phyloP scores from a whole-genome alignment of 2,329 filamentous ascomycete species.

The Pseudocercospora vitis region DNA sequence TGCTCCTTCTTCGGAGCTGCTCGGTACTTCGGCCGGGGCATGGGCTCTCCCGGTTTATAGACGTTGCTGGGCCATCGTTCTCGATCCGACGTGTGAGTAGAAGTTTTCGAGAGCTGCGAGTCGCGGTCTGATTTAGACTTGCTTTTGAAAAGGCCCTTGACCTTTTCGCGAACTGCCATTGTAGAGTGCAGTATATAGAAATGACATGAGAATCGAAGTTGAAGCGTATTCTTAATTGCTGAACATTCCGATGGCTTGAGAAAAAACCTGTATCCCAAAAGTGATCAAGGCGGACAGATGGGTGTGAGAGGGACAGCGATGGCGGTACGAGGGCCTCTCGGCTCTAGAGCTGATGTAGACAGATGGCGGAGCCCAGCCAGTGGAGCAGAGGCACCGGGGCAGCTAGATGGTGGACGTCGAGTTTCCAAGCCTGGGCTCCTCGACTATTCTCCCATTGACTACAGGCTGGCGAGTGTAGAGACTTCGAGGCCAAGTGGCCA shows the following conservation, averaged over 20 bases:
- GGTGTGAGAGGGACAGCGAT: background rate
- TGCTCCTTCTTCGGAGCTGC: conserved; percentile 51
- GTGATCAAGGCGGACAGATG: background rate
- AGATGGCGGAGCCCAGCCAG: conserved; percentile 4
- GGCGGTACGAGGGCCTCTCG: background rate
- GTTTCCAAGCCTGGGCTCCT: background rate
- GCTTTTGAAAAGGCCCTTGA: conserved; percentile 46
- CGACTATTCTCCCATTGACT: background rate
- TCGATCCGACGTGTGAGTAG: conserved; percentile 32
- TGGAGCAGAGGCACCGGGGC: conserved; percentile 7
- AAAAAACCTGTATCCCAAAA: background rate
- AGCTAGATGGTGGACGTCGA: background rate
- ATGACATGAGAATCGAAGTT: conserved; percentile 1
- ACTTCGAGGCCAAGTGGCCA: background rate
- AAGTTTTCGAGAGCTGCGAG: conserved; percentile 31
- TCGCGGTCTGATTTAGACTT: conserved; percentile 35
- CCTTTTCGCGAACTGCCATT: conserved; percentile 50
- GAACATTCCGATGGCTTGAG: conserved; percentile 1
- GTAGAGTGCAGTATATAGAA: conserved; percentile 17
- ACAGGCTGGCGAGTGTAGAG: background rate
- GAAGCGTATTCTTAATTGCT: background rate
- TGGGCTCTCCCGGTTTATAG: conserved; percentile 54
- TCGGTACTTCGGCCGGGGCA: conserved; percentile 53
- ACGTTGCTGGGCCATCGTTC: conserved; percentile 46
- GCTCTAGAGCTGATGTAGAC: background rate